Evolutionary conservation across 2,329 filamentous ascomycete species (phyloP), one percentile per base, ranked within the genome.

Genomic region (Blastomyces parvus): DNA sequence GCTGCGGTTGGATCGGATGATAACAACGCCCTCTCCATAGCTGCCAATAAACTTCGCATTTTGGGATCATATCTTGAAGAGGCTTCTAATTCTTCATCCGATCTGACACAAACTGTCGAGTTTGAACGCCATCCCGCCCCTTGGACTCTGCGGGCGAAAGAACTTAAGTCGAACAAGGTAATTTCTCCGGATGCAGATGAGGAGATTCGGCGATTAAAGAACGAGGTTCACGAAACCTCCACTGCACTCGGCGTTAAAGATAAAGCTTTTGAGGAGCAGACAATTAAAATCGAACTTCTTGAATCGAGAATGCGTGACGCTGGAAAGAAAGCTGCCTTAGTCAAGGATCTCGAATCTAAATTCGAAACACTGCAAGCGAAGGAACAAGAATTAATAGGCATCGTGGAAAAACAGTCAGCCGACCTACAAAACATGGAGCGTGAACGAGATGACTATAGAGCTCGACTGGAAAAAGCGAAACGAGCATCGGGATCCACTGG

Each of bases 251-350:
- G 88, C 0, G 83, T 87, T 66, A 86, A 88, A 66, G 90, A 96
- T 67, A 89, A 92, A 73, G 87, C 88, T 44, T 84, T 96, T 61
- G 91, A 95, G 74, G 93, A 95, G 64, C 78, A 90, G 30, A 84
- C 88, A n/a, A 88, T 97, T 68, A 92, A 94, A 75, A 96, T 97
- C 68, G 93, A 97, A 76, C 90, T 94, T 50, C 85, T 97, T 46
- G 90, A 96, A 74, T 89, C 90, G 8, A 84, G 90, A 63, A 92
- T 94, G 87, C 86, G 87, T 64, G 91, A 95, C 71, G 89, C 90
- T 6, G 86, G 86, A 67, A 86, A 88, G 72, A 92, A 93, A 76
- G 85, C 89, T 17, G 84, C 74, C 2, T 72, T 75, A 64, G 75
- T 77, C 25, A 79, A 78, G 65, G 76, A 78, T 7, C 72, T 79